Base-by-base conservation (phyloP, 2,329 filamentous ascomycete species). In the Stagonosporopsis tanaceti region DNA sequence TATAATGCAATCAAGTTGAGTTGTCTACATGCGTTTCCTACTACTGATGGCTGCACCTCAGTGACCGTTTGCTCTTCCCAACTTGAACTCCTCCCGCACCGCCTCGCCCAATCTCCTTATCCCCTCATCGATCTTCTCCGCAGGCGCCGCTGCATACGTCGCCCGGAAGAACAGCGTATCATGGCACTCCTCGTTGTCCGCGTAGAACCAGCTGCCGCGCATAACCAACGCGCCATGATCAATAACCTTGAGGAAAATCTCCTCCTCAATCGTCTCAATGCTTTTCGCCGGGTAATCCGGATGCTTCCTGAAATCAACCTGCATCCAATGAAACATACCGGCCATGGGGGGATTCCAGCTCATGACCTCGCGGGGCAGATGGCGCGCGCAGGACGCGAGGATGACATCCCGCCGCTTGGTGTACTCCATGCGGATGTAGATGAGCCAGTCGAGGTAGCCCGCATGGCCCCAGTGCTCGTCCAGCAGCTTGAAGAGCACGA, bases 311-410 rank as follows among this genome's bases (percentile, higher is more conserved):
- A 86, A 85, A 66, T 92, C 84, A 17, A 95, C 79, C 50, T 85
- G 81, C 56, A 95, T 79, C 92, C 92, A 95, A 72, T 91, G 89
- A 85, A 99, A 99, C 95, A 99, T 99, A 73, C 94, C 94, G 1
- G 93, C 92, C 55, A 84, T 85, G 0, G 94, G 93, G 0, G 91
- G 85, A 25, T 81, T 85, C 93, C 93, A 98, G 75, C 82, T 87
- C 17, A 92, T 89, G 32, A 97, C 81, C 22, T 90, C 88, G 24
- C 74, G 79, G 0, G 93, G 93, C 20, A 97, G 79, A 66, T 89
- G 86, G 62, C 86, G 85, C 76, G 95, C 91, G 72, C 93, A 97
- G 0, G 93, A 92, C 7, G 84, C 82, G 5, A 97, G 81, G 55
- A 99, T 85, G 25, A 86, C 84, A 71, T 98, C 85, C 53, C 95